Conservation (phyloP, 2,329 filamentous ascomycete genomes). For the Tolypocladium tropicale region DNA sequence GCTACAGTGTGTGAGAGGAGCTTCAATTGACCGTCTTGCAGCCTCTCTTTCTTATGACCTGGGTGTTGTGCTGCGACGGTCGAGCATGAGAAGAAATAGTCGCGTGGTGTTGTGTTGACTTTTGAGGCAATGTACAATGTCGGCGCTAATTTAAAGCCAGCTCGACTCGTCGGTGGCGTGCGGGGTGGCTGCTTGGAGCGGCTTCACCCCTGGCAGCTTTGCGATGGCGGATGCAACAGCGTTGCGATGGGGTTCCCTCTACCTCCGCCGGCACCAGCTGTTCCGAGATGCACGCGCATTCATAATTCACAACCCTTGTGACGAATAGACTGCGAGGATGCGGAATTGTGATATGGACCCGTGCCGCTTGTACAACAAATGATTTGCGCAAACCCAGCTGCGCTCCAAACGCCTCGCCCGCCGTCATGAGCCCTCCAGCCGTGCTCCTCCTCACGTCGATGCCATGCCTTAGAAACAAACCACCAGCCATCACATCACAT, state of each 20-base stretch:
- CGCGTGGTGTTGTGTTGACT: background rate
- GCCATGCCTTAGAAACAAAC: background rate
- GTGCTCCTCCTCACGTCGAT: background rate
- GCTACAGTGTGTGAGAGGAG: background rate
- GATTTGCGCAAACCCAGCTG: background rate
- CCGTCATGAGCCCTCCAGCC: background rate
- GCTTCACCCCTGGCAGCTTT: too few relatives aligned
- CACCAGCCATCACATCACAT: constrained; percentile 29
- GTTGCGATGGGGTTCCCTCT: background rate
- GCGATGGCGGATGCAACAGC: too few relatives aligned
- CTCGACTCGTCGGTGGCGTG: background rate
- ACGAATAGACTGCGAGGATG: background rate
- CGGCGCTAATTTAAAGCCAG: background rate
- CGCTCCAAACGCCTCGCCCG: constrained; percentile 2
- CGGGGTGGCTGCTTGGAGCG: too few relatives aligned
- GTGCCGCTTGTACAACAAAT: background rate
- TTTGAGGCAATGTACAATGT: too few relatives aligned
- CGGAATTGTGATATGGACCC: too few relatives aligned
- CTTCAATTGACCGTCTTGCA: background rate
- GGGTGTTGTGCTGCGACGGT: too few relatives aligned
- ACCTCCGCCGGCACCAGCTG: background rate
- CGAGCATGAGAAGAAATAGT: background rate
- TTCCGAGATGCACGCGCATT: background rate
- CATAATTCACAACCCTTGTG: too few relatives aligned
- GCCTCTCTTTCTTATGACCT: too few relatives aligned